These are phyloP conservation scores for Crithidia acanthocephali DNA, from an alignment of 208 protist species.

Conservation along the genomic window DNA sequence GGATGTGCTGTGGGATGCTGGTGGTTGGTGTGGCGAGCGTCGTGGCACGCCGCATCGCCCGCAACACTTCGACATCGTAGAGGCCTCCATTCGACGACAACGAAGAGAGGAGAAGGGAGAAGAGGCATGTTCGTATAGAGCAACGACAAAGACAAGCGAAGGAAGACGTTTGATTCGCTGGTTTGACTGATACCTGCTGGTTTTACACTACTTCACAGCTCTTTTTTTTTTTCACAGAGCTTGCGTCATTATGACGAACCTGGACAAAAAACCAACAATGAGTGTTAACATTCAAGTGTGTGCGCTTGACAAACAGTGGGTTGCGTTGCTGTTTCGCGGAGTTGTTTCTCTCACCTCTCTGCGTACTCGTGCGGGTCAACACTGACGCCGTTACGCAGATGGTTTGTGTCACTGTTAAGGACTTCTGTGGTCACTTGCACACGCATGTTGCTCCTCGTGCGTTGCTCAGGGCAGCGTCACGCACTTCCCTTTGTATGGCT, in stretches of 20 bases:
- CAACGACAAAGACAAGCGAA: background rate
- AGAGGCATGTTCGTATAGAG: background rate
- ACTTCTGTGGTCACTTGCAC: no score
- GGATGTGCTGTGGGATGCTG: conserved; percentile 32
- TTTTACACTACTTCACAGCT: conserved; percentile 13
- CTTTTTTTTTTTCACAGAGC: background rate
- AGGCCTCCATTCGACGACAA: no score
- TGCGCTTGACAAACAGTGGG: no score
- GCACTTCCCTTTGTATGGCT: no score
- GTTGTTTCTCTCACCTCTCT: no score
- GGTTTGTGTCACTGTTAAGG: no score
- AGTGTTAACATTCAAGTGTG: no score
- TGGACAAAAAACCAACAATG: background rate
- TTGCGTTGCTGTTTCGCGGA: no score
- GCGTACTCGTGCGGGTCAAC: no score
- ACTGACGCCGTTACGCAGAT: no score
- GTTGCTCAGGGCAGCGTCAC: no score
- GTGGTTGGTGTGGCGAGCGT: conserved; percentile 20
- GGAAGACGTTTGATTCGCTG: background rate
- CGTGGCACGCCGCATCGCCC: conserved; percentile 18
- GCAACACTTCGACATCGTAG: background rate
- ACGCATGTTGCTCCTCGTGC: no score
- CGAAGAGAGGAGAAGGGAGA: background rate
- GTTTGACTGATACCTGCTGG: background rate
- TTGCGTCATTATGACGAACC: background rate